Base-by-base conservation (phyloP, 2,329 filamentous ascomycete genomes). In the Colletotrichum orchidophilum region DNA sequence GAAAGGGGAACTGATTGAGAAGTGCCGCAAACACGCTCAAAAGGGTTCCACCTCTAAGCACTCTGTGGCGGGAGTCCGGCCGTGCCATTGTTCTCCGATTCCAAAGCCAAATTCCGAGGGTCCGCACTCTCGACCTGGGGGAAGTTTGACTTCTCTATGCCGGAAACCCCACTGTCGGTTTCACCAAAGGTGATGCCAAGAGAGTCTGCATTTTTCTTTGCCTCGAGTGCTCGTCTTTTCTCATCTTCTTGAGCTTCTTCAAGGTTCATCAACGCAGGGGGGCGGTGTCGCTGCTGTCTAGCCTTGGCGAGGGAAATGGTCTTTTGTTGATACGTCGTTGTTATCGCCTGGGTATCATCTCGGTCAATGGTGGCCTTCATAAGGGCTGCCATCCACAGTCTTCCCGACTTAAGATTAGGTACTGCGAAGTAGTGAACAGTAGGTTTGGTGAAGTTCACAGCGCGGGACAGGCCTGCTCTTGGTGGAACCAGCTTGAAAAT, bases 331-430 rank as follows among this genome's bases (percentile, higher is more conserved):
- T 98, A 98, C 3, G 95, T 97, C 3, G 94, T 96, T 24, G 94
- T 95, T 71, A 97, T 92, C 11, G 92, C 90, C 72, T 93, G 89
- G 4, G 89, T 89, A 77, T 93, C 91, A 76, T 99, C 96, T 72
- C 96, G 92, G 79, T 98, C 96, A 76, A 99, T 99, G 1, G 96
- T 99, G 12, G 96, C 96, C 83, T 99, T 99, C 94, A 99, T 97
- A 62, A 99, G 85, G 6, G 96, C 96, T 5, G 95, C 96, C 96
- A 99, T 99, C 96, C 96, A 99, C 50, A 97, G 85, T 13, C 96
- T 91, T 18, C 96, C 96, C 78, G 96, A 91, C 76, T 94, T 91
- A 70, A 98, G 85, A 76, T 93, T 97, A 63, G 97, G 95, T 26
- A 98, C 95, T 5, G 97, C 96, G 81, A 99, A 99, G 81, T 98